Percentiles rank a stretch among this genome's conserved stretches.
phyloP scores from a whole-genome alignment of 2,329 filamentous ascomycete species.

The Cladobotryum protrusum region DNA sequence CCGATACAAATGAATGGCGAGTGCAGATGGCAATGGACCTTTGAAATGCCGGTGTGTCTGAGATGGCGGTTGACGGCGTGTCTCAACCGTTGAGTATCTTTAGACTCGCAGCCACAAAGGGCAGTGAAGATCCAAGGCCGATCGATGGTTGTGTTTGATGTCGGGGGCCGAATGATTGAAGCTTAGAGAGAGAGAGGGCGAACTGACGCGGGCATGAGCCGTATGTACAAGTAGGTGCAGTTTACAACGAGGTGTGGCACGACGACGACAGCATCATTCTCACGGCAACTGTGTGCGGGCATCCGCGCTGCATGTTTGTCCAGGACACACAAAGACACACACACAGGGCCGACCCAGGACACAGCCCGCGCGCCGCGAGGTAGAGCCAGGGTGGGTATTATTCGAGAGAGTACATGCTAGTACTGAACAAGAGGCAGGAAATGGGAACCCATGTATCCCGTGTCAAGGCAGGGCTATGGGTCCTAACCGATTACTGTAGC shows the following conservation, averaged over 20 bases:
- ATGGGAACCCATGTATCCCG: neutral
- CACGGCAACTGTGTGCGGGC: neutral
- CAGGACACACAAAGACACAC: neutral
- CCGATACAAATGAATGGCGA: no score
- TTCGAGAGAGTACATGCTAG: neutral
- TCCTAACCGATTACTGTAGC: neutral
- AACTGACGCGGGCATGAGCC: no score
- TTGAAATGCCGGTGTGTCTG: neutral
- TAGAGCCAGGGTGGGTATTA: neutral
- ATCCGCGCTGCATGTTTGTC: neutral
- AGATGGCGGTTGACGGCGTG: neutral
- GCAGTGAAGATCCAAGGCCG: no score
- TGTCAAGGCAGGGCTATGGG: neutral
- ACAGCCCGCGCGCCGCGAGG: neutral
- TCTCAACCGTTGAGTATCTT: neutral
- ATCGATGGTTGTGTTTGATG: no score
- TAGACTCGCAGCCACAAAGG: no score
- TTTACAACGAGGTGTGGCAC: neutral
- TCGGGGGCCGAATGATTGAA: no score
- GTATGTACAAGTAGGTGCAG: no score
- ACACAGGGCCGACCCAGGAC: neutral
- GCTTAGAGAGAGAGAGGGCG: no score
- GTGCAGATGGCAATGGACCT: no score
- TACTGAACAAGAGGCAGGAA: neutral
- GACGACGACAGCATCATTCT: neutral